Percentiles rank a stretch among this genome's conserved stretches.
Conservation (phyloP, 2,329 filamentous ascomycete species). For the Paramyrothecium sp. region DNA sequence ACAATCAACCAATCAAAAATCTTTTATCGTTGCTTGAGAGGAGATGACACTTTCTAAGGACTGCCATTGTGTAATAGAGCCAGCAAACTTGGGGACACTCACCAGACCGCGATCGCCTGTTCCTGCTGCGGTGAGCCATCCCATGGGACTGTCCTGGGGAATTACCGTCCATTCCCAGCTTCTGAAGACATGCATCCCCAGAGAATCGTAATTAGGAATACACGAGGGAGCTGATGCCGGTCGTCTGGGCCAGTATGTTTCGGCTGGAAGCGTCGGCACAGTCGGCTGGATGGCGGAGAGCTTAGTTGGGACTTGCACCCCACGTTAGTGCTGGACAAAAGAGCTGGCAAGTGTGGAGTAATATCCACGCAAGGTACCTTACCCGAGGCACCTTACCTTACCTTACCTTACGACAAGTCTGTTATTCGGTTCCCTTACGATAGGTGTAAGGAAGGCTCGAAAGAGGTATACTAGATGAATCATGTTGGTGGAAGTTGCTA, state of each 20-base stretch:
- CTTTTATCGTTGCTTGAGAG: no score
- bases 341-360: neutral
- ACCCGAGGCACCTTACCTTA: no score
- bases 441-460: no score
- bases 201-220: neutral
- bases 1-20: no score
- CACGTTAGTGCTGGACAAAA: neutral
- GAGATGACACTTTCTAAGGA: no score
- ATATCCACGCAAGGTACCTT: neutral
- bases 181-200: neutral
- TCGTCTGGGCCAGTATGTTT: neutral
- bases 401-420: no score
- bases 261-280: neutral
- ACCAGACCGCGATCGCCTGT: conserved; percentile 4
- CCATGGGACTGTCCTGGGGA: neutral
- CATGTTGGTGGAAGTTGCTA: no score
- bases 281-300: neutral
- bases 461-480: no score
- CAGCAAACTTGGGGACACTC: neutral
- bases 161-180: neutral
- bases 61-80: no score
- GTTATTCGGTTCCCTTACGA: no score
- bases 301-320: neutral
- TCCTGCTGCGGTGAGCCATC: neutral
- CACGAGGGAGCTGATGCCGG: neutral